Percentiles rank a stretch among this genome's conserved stretches.
Conservation (phyloP, 108 stramenopile genomes). For the Mediolabrus comicus region DNA sequence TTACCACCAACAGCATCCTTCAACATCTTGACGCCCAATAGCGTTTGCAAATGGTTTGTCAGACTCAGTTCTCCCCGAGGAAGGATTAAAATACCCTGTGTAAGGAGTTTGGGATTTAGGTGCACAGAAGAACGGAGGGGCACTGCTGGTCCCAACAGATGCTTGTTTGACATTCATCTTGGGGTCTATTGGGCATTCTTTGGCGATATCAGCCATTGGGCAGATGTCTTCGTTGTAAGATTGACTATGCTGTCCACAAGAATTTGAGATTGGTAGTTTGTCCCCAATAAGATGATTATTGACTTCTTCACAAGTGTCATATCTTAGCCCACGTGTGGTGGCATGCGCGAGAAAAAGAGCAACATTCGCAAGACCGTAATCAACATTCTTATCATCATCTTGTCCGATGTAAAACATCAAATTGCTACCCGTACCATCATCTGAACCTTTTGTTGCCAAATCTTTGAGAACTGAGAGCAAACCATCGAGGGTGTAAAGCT, state of each 20-base stretch:
- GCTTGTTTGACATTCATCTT: slow-evolving; percentile 5
- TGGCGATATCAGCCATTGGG: not conserved
- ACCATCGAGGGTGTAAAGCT: slow-evolving; percentile 35
- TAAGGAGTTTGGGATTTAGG: slow-evolving; percentile 13
- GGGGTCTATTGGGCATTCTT: slow-evolving; percentile 9
- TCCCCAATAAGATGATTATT: slow-evolving; percentile 15
- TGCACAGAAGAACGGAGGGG: slow-evolving; percentile 42
- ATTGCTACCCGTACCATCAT: not conserved
- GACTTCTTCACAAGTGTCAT: slow-evolving; percentile 53
- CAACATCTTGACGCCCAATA: slow-evolving; percentile 20
- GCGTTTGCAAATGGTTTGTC: slow-evolving; percentile 19
- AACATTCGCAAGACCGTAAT: slow-evolving; percentile 29
- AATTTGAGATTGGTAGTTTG: slow-evolving; percentile 20
- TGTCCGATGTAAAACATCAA: slow-evolving; percentile 32
- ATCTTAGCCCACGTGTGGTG: slow-evolving; percentile 53
- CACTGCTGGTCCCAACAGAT: slow-evolving; percentile 8
- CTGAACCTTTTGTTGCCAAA: slow-evolving; percentile 13
- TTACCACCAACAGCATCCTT: slow-evolving; percentile 43
- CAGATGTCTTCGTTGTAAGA: slow-evolving; percentile 45
- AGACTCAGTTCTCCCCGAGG: slow-evolving; percentile 4
- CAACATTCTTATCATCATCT: slow-evolving; percentile 19
- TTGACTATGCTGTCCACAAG: slow-evolving; percentile 49
- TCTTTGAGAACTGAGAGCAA: slow-evolving; percentile 29
- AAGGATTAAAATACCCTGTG: slow-evolving; percentile 6
- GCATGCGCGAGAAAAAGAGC: slow-evolving; percentile 45